Evolutionary conservation across 768 basidiomycete species (phyloP).

Genomic region (Lactifluus piperatus): DNA sequence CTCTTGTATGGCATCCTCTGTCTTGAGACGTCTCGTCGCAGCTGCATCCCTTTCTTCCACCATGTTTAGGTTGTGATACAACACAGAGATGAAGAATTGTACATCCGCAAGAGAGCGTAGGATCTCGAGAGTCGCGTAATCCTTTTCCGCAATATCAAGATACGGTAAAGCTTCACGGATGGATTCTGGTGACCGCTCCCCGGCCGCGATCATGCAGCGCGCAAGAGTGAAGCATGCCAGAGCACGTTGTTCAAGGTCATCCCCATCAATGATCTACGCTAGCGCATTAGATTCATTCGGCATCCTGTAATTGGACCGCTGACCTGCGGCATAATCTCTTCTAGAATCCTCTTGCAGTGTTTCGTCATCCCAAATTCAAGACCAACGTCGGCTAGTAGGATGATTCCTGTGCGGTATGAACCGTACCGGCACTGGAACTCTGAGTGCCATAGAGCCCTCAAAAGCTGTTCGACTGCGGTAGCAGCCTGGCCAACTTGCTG

Average conservation of each 20-base stretch:
- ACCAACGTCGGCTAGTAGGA: slow-evolving; percentile 69
- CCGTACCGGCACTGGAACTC: slow-evolving; percentile 67
- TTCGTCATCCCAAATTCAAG: slow-evolving; percentile 71
- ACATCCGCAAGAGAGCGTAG: slow-evolving; percentile 53
- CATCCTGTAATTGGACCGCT: slow-evolving; percentile 8
- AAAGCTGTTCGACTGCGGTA: slow-evolving; percentile 51
- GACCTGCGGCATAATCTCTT: slow-evolving; percentile 80
- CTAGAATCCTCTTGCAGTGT: slow-evolving; percentile 52
- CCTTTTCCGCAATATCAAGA: slow-evolving; percentile 54
- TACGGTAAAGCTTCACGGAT: slow-evolving; percentile 53
- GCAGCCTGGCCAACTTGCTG: slow-evolving; percentile 61
- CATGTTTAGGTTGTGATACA: slow-evolving; percentile 63
- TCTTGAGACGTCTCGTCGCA: slow-evolving; percentile 39
- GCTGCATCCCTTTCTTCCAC: slow-evolving; percentile 45
- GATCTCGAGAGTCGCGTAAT: slow-evolving; percentile 54
- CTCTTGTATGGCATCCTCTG: slow-evolving; percentile 33
- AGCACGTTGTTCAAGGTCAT: slow-evolving; percentile 69
- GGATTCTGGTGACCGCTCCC: slow-evolving; percentile 28
- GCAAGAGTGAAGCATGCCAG: slow-evolving; percentile 67
- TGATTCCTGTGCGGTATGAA: slow-evolving; percentile 58
- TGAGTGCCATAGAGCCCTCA: slow-evolving; percentile 69
- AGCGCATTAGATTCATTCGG: background rate
- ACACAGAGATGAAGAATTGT: slow-evolving; percentile 60
- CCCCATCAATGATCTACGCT: slow-evolving; percentile 54
- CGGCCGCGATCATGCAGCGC: slow-evolving; percentile 62